These are phyloP conservation scores for Solanum etuberosum DNA, from an alignment of 257 asterid species.

Conservation along the genomic window DNA sequence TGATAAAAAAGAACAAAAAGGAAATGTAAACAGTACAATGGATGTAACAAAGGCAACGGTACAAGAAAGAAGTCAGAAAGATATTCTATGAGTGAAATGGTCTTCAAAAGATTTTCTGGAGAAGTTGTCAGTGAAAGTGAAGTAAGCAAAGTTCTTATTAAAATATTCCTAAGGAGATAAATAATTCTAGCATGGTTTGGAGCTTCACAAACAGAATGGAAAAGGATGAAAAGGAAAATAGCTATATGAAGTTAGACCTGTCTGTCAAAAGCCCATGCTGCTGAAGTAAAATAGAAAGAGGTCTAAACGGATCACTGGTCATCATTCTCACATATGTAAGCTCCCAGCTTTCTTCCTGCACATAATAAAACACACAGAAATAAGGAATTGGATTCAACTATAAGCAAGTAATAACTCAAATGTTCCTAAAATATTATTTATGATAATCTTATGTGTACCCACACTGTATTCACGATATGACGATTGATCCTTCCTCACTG, in stretches of 20 bases:
- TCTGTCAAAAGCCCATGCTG: conserved; percentile 50
- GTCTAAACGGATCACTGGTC: conserved; percentile 48
- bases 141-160: not conserved
- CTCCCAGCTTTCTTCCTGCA: conserved; percentile 23
- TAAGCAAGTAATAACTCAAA: not conserved
- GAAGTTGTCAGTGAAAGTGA: not conserved
- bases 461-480: conserved; percentile 5
- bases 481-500: conserved; percentile 10
- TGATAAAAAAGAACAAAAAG: not conserved
- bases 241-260: conserved; percentile 26
- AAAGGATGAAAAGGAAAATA: not conserved
- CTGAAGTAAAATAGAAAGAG: conserved; percentile 57
- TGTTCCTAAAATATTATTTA: not conserved
- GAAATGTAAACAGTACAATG: not conserved
- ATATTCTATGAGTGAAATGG: not conserved
- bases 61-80: not conserved
- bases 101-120: not conserved
- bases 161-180: not conserved
- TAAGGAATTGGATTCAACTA: not conserved
- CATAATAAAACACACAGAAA: not conserved
- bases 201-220: not conserved
- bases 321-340: conserved; percentile 19
- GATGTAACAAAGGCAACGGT: not conserved
- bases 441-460: not conserved
- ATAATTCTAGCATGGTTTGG: not conserved